These are phyloP conservation scores for Theileria orientalis DNA, from an alignment of 169 alveolate genomes.

Conservation along the genomic window DNA sequence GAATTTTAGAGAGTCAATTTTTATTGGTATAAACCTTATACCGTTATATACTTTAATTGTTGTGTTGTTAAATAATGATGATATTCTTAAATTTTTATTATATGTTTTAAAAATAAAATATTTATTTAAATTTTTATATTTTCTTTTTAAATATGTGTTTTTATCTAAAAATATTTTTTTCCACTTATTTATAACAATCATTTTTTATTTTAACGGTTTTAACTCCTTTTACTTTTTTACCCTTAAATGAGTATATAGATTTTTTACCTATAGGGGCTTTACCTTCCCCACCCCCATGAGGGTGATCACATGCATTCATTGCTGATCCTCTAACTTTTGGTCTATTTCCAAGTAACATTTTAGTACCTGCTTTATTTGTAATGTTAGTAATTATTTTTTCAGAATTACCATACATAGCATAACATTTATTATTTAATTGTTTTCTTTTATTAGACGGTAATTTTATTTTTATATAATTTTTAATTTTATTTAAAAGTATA, in stretches of 20 bases:
- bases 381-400: neutral
- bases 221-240: slow-evolving; percentile 29
- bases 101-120: slow-evolving; percentile 42
- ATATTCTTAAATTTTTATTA: slow-evolving; percentile 34
- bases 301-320: slow-evolving; percentile 67
- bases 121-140: slow-evolving; percentile 20
- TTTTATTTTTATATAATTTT: slow-evolving; percentile 23
- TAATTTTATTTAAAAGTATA: slow-evolving; percentile 4
- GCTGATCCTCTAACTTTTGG: slow-evolving; percentile 64
- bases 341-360: slow-evolving; percentile 14
- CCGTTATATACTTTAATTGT: slow-evolving; percentile 53
- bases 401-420: slow-evolving; percentile 25
- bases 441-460: slow-evolving; percentile 50
- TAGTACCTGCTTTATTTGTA: slow-evolving; percentile 30
- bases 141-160: slow-evolving; percentile 35
- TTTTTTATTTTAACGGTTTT: slow-evolving; percentile 38
- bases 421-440: neutral
- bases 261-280: slow-evolving; percentile 44
- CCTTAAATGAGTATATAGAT: slow-evolving; percentile 34
- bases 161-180: slow-evolving; percentile 39
- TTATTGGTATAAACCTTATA: slow-evolving; percentile 41
- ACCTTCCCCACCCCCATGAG: slow-evolving; percentile 69
- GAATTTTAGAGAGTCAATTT: slow-evolving; percentile 22
- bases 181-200: slow-evolving; percentile 26
- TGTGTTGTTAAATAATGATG: slow-evolving; percentile 27